A percentile compares a stretch with the other conserved stretches of the same genome.
These are phyloP conservation scores for Rugonectria rugulosa DNA, from an alignment of 2,329 filamentous ascomycete species.

Conservation along the genomic window DNA sequence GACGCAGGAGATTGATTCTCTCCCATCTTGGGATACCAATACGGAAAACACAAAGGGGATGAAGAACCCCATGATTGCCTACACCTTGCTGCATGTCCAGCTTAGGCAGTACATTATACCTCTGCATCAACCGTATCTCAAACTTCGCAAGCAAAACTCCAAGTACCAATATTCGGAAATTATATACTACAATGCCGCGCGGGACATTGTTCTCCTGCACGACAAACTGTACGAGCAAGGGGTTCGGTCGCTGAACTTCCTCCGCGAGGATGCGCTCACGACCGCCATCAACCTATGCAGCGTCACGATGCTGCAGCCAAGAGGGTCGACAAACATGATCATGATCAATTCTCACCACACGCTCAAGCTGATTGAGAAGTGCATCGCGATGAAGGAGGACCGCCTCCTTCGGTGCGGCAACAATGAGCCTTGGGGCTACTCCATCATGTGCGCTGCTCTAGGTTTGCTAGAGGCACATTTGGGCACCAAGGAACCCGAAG, in stretches of 20 bases:
- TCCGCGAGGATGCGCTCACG: constrained; percentile 66
- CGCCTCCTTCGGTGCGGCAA: constrained; percentile 67
- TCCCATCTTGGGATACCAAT: constrained; percentile 62
- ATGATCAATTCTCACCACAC: constrained; percentile 69
- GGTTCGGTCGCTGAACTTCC: constrained; percentile 65
- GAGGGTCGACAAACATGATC: constrained; percentile 66
- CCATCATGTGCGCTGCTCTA: constrained; percentile 67
- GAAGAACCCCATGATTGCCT: constrained; percentile 65
- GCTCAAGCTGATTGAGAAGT: constrained; percentile 67
- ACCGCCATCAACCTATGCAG: constrained; percentile 68
- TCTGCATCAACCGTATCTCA: constrained; percentile 67
- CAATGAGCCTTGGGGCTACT: constrained; percentile 70
- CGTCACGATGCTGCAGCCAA: constrained; percentile 67
- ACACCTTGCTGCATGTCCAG: constrained; percentile 67
- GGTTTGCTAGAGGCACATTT: constrained; percentile 67
- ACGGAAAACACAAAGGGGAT: constrained; percentile 46
- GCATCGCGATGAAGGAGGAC: constrained; percentile 67
- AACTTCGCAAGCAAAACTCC: constrained; percentile 65
- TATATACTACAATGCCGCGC: constrained; percentile 68
- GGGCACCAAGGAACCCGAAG: constrained; percentile 62
- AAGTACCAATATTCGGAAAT: constrained; percentile 70
- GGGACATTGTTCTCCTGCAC: constrained; percentile 68
- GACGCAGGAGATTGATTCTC: constrained; percentile 65
- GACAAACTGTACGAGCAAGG: constrained; percentile 67
- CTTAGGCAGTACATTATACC: constrained; percentile 69